Conservation (phyloP, 331 rosid species). For the Erythrophleum ivorense region DNA sequence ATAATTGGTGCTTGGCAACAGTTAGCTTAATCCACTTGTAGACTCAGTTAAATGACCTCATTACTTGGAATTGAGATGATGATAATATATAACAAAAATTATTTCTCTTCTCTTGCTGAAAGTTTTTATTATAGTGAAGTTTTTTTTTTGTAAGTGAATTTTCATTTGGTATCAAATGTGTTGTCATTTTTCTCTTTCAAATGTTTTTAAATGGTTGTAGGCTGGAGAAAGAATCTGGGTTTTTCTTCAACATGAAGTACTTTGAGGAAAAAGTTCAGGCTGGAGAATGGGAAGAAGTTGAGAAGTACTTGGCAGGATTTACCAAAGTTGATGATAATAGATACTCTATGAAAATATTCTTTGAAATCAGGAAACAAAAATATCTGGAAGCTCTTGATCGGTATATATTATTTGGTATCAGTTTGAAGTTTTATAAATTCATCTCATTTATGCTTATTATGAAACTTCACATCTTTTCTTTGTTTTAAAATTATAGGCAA, state of each 20-base stretch:
- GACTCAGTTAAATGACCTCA: not conserved
- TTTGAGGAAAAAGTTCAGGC: conserved; percentile 88
- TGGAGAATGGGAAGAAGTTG: conserved; percentile 97
- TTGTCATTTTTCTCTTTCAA: conserved; percentile 7
- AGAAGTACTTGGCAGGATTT: conserved; percentile 83
- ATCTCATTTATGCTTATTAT: conserved; percentile 28
- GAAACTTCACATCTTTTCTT: conserved; percentile 30
- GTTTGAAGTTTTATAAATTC: conserved; percentile 15
- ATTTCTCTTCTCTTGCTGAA: not conserved
- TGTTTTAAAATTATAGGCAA: conserved; percentile 56
- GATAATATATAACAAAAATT: not conserved
- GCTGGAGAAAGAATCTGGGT: conserved; percentile 93
- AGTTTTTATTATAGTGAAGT: conserved; percentile 7
- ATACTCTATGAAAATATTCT: conserved; percentile 91
- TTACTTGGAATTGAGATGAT: conserved; percentile 16
- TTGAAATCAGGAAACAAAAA: conserved; percentile 91
- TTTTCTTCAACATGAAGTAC: conserved; percentile 91
- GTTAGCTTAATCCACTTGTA: not conserved
- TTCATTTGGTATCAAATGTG: conserved; percentile 6
- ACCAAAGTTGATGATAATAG: conserved; percentile 92
- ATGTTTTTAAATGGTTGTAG: conserved; percentile 42
- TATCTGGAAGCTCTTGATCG: conserved; percentile 96
- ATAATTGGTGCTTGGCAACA: not conserved
- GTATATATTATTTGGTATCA: conserved; percentile 49
- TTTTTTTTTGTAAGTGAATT: not conserved